These are phyloP conservation scores for Xylaria scruposa DNA, from an alignment of 495 filamentous ascomycete species.

Conservation along the genomic window DNA sequence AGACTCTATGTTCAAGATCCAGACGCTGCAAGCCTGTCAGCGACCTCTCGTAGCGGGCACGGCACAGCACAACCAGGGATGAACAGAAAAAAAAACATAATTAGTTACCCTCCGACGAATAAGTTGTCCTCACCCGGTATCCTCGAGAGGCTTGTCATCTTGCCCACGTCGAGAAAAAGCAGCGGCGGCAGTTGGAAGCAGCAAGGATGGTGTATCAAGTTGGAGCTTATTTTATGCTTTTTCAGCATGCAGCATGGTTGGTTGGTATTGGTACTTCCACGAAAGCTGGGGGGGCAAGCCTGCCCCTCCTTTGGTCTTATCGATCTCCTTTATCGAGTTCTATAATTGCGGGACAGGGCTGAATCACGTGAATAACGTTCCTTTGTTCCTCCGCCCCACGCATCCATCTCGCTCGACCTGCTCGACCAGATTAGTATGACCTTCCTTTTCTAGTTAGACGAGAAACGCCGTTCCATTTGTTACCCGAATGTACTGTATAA, in stretches of 20 bases:
- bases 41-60: constrained; percentile 1
- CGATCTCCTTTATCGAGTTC: constrained; percentile 24
- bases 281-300: neutral
- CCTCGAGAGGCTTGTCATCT: constrained; percentile 32
- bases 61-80: constrained; percentile 8
- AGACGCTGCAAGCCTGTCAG: constrained; percentile 65
- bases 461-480: neutral
- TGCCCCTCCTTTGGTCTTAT: constrained; percentile 13
- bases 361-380: constrained; percentile 40
- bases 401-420: neutral
- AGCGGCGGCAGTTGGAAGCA: neutral
- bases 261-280: neutral
- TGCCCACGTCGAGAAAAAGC: neutral
- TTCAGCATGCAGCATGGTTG: neutral
- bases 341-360: constrained; percentile 37
- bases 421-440: neutral
- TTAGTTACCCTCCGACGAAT: constrained; percentile 81
- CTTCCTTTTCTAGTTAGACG: constrained; percentile 18
- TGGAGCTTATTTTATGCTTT: neutral
- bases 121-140: constrained; percentile 61
- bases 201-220: neutral
- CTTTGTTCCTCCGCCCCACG: neutral
- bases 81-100: constrained; percentile 21
- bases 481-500: neutral
- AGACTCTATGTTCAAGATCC: constrained; percentile 63